A percentile compares a stretch with the other conserved stretches of the same genome.
Evolutionary conservation across 441 rosid species (phyloP).

Genomic region (Biscutella laevigata): DNA sequence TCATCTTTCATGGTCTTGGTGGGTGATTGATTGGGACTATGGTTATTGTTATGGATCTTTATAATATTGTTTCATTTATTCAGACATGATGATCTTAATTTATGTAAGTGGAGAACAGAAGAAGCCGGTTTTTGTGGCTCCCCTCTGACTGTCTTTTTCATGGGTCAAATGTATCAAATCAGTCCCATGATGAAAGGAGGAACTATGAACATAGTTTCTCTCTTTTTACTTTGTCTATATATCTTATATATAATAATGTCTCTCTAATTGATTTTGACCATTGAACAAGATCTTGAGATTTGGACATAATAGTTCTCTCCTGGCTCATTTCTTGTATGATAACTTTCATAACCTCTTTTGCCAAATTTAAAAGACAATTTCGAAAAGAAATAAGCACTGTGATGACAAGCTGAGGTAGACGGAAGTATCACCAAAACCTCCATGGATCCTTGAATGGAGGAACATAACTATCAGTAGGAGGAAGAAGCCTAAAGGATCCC

Average conservation of each 20-base stretch:
- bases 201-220: neutral
- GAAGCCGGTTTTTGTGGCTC: constrained; percentile 28
- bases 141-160: constrained; percentile 12
- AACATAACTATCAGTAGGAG: constrained; percentile 66
- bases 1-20: constrained; percentile 39
- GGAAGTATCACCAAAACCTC: constrained; percentile 82
- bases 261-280: too few species aligned
- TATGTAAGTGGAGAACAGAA: constrained; percentile 16
- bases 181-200: neutral
- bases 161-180: neutral
- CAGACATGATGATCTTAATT: constrained; percentile 13
- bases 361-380: constrained; percentile 4
- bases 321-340: neutral
- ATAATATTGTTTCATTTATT: constrained; percentile 8
- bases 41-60: constrained; percentile 6
- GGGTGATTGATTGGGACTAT: constrained; percentile 12
- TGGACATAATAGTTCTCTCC: neutral
- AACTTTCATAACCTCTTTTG: constrained; percentile 8
- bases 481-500: constrained; percentile 67
- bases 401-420: neutral
- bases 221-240: neutral
- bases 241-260: neutral
- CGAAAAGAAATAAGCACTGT: neutral
- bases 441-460: constrained; percentile 96
- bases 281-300: constrained; percentile 4